Conservation (phyloP, 179 eudicot genomes). For the Vitellaria paradoxa region DNA sequence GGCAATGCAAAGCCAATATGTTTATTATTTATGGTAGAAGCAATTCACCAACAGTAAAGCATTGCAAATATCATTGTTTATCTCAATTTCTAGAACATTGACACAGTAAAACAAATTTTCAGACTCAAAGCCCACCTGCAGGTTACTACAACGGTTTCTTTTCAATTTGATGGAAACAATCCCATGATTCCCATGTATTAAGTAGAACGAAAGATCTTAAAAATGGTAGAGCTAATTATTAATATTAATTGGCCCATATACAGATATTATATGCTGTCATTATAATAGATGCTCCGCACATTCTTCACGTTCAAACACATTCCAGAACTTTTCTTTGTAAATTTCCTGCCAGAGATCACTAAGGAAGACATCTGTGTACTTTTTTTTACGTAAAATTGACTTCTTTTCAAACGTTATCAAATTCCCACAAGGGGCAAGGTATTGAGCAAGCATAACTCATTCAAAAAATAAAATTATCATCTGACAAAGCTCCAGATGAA, state of each 20-base stretch:
- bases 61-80: background rate
- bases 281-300: background rate
- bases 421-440: conserved; percentile 4
- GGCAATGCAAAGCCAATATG: no score
- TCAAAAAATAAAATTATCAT: background rate
- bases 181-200: no score
- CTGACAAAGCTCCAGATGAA: background rate
- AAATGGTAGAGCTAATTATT: no score
- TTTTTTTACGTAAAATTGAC: background rate
- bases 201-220: no score
- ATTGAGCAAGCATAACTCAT: background rate
- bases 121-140: background rate
- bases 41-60: no score
- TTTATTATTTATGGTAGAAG: background rate
- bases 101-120: background rate
- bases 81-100: background rate
- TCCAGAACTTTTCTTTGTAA: background rate
- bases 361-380: background rate
- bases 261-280: background rate
- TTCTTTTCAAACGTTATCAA: no score
- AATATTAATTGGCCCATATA: no score
- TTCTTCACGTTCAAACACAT: background rate
- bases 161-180: no score
- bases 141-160: background rate
- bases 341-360: background rate